phyloP scores from a whole-genome alignment of 768 basidiomycete genomes.

The Mycena leptocephala region DNA sequence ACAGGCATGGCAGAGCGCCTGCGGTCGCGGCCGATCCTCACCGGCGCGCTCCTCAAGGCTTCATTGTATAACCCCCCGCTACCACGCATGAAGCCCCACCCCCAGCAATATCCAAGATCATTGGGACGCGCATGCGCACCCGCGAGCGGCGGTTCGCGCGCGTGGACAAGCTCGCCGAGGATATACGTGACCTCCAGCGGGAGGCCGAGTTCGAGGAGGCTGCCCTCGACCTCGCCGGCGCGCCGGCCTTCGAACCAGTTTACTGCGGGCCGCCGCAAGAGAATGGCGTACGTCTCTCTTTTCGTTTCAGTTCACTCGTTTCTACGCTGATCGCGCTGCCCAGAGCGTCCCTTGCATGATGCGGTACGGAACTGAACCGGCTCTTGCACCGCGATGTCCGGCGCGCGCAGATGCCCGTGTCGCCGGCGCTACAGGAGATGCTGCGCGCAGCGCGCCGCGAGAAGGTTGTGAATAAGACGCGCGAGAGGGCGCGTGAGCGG shows the following conservation, averaged over 20 bases:
- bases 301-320: not conserved
- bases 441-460: constrained; percentile 73
- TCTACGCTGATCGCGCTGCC: not conserved
- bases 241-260: not conserved
- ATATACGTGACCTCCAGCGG: constrained; percentile 46
- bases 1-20: constrained; percentile 72
- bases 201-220: constrained; percentile 47
- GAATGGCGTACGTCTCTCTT: constrained; percentile 60
- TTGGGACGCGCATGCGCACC: constrained; percentile 60
- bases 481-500: constrained; percentile 72
- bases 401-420: constrained; percentile 61
- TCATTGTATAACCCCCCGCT: constrained; percentile 78
- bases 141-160: constrained; percentile 61
- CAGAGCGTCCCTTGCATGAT: constrained; percentile 57
- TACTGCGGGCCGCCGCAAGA: constrained; percentile 39
- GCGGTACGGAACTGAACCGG: constrained; percentile 48
- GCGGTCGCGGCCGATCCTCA: constrained; percentile 76
- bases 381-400: constrained; percentile 57
- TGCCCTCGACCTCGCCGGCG: constrained; percentile 27
- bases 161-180: constrained; percentile 49
- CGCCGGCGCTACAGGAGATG: constrained; percentile 63
- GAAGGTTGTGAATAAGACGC: constrained; percentile 77
- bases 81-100: constrained; percentile 90
- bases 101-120: constrained; percentile 77
- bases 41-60: constrained; percentile 80